A percentile compares a stretch with the other conserved stretches of the same genome.
phyloP scores from a whole-genome alignment of 2,329 filamentous ascomycete species.

The Fusarium musae region DNA sequence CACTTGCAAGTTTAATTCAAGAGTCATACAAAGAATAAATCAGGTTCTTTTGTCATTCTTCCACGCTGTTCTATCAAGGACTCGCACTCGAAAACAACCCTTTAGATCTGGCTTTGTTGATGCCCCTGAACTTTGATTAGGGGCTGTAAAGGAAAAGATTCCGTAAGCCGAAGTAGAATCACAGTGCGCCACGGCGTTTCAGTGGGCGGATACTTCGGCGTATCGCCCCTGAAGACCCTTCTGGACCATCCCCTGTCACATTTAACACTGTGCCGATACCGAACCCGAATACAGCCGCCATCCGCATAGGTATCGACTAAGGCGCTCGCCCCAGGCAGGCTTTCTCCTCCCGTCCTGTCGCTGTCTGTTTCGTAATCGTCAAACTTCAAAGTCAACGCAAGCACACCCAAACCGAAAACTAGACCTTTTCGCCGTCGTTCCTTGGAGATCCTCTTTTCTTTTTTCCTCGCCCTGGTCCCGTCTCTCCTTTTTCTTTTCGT shows the following conservation, averaged over 20 bases:
- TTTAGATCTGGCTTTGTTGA: not conserved
- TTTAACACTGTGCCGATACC: conserved; percentile 30
- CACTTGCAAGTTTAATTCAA: conserved; percentile 11
- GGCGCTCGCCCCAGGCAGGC: not conserved
- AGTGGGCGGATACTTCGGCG: not conserved
- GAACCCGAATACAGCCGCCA: conserved; percentile 20
- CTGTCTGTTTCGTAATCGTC: conserved; percentile 28
- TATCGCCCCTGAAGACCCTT: not conserved
- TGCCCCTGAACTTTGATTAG: not conserved
- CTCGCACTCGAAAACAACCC: not conserved
- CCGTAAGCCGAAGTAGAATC: not conserved
- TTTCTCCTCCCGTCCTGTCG: conserved; percentile 23
- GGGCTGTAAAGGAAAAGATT: not conserved
- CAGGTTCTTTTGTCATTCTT: conserved; percentile 18
- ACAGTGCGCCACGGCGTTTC: conserved; percentile 23
- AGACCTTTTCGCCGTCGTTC: conserved; percentile 34
- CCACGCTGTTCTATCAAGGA: not conserved
- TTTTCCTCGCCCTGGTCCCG: conserved; percentile 16
- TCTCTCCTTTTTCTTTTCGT: conserved; percentile 17
- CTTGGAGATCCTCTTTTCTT: conserved; percentile 23
- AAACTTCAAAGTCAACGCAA: conserved; percentile 25
- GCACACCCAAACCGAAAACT: not conserved
- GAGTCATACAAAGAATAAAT: conserved; percentile 6
- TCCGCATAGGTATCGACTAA: conserved; percentile 16
- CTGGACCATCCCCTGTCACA: not conserved